Base-by-base conservation (phyloP, 768 basidiomycete species). In the Tylopilus plumbeoviolaceoides region DNA sequence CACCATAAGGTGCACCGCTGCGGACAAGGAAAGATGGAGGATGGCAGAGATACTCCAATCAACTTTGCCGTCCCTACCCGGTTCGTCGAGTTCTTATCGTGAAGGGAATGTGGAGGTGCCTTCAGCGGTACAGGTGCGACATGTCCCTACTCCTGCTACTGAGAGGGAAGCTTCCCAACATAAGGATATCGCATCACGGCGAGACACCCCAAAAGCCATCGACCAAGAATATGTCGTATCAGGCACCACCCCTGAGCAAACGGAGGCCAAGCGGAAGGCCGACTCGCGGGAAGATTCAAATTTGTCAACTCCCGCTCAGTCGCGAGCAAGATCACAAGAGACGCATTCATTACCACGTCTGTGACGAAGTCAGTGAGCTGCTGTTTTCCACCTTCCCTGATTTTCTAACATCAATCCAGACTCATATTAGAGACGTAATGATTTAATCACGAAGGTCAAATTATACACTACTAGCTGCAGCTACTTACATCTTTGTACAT, bases 21-120 rank as follows among this genome's bases (percentile, higher is more conserved):
- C 65, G 25, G 62, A 66, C 50, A 54, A 60, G 55, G 66, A 66
- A 45, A 60, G 66, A 39, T 20, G 41, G 50, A 57, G 62, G 49
- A 58, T 68, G 58, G 60, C 62, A 15, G 64, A 68, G 53, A 44
- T 66, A 28, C 47, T 68, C 20, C 52, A 30, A n/a, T 54, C 52
- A 39, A 33, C 45, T 36, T 17, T 36, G 0, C 55, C 59, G 25
- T 54, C 53, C 17, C 49, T 44, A 35, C 54, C 55, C 8, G 25
- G 40, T 47, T 43, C 18, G 2, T 55, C 54, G n/a, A 28, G 47
- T 20, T 21, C 42, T 14, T 25, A 25, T 30, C 39, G 38, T 25
- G 55, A 55, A 18, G 54, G 51, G 31, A 38, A 44, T 21, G 47
- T 33, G 20, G 44, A 27, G 14, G 12, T 1, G 12, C 44, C 6